These are phyloP conservation scores for Colletotrichum magnum DNA, from an alignment of 2,329 filamentous ascomycete genomes.

Conservation along the genomic window DNA sequence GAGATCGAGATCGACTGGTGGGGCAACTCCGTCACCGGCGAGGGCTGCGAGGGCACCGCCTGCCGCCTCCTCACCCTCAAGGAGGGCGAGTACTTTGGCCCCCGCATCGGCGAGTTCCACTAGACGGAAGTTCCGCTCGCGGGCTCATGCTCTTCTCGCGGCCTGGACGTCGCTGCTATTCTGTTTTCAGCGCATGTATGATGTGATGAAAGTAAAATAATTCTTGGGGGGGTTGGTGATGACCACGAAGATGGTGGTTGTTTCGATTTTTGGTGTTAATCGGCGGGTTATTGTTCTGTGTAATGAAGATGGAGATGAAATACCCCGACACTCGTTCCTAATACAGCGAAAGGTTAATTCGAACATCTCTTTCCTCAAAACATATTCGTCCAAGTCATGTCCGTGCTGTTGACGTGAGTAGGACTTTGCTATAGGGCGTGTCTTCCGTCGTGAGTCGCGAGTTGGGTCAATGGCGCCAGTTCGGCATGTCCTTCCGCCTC, in stretches of 20 bases:
- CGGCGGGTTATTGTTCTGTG: background rate
- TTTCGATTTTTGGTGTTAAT: constrained; percentile 13
- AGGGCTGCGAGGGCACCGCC: constrained; percentile 47
- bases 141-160: background rate
- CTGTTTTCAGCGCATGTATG: constrained; percentile 14
- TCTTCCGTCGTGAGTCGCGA: no score
- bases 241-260: background rate
- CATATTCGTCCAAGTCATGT: background rate
- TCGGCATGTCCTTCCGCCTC: no score
- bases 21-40: constrained; percentile 54
- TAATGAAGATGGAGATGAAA: constrained; percentile 6
- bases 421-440: no score
- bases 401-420: background rate
- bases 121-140: background rate
- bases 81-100: constrained; percentile 51
- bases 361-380: background rate
- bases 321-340: constrained; percentile 33
- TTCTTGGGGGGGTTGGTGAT: background rate
- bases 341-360: background rate
- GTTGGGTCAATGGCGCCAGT: no score
- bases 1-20: constrained; percentile 58
- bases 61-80: constrained; percentile 45
- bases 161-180: background rate
- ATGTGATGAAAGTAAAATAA: constrained; percentile 18
- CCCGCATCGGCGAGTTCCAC: constrained; percentile 42